Percentiles rank a stretch among this genome's conserved stretches.
phyloP scores from a whole-genome alignment of 2,329 filamentous ascomycete species.

The Talaromyces sp. region DNA sequence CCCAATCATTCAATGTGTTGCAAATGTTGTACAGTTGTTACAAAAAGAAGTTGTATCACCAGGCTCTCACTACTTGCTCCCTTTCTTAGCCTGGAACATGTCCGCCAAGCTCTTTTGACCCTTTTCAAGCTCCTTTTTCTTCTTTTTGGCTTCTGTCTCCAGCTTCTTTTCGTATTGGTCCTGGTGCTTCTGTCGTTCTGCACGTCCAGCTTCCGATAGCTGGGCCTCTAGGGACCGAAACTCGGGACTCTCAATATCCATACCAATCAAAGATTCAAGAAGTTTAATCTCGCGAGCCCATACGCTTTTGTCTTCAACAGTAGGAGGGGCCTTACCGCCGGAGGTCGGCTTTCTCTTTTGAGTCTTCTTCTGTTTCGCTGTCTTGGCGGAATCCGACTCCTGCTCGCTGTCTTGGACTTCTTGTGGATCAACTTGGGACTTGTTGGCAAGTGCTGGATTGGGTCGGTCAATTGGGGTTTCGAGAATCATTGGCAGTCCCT shows the following conservation, averaged over 20 bases:
- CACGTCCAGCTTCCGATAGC: slow-evolving; percentile 61
- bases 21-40: not conserved
- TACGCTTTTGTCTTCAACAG: slow-evolving; percentile 69
- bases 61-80: not conserved
- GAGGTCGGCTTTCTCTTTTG: slow-evolving; percentile 19
- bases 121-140: slow-evolving; percentile 42
- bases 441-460: slow-evolving; percentile 33
- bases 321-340: slow-evolving; percentile 19
- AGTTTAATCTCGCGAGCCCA: slow-evolving; percentile 96
- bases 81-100: slow-evolving; percentile 24
- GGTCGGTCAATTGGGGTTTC: slow-evolving; percentile 87
- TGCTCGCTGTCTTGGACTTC: slow-evolving; percentile 15
- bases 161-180: slow-evolving; percentile 73
- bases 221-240: slow-evolving; percentile 62
- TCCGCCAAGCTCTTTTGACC: slow-evolving; percentile 29
- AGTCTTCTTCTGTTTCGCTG: slow-evolving; percentile 13
- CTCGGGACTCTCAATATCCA: slow-evolving; percentile 68
- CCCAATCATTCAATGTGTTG: not conserved
- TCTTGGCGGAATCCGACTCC: slow-evolving; percentile 12
- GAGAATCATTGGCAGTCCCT: slow-evolving; percentile 80
- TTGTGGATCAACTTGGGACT: slow-evolving; percentile 6
- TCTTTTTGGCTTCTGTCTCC: slow-evolving; percentile 51
- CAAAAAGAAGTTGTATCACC: not conserved
- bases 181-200: slow-evolving; percentile 68
- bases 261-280: slow-evolving; percentile 78